These are phyloP conservation scores for Metahyphopichia silvanorum DNA, from an alignment of 805 yeast genomes.

Conservation along the genomic window DNA sequence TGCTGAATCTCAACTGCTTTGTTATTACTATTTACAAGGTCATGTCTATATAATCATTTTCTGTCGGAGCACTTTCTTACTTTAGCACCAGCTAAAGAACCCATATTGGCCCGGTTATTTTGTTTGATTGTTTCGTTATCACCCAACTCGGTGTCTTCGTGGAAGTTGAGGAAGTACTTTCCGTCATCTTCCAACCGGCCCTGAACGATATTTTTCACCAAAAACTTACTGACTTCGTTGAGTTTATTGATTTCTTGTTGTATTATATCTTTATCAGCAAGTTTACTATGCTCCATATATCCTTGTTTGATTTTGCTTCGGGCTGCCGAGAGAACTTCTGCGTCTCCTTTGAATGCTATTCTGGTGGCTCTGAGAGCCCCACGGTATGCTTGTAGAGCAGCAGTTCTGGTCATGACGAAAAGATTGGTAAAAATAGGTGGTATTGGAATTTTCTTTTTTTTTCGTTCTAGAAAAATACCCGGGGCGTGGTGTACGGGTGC, in stretches of 20 bases:
- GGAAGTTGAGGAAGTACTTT: constrained; percentile 63
- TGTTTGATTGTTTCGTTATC: constrained; percentile 79
- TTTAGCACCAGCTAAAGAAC: constrained; percentile 54
- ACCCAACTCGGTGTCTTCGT: constrained; percentile 81
- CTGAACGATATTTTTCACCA: constrained; percentile 81
- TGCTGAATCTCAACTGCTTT: no score
- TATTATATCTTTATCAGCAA: constrained; percentile 14
- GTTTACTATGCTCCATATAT: constrained; percentile 30
- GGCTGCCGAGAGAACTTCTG: constrained; percentile 52
- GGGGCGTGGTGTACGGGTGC: neutral
- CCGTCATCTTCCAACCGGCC: constrained; percentile 52
- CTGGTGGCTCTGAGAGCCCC: constrained; percentile 64
- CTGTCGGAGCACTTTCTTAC: constrained; percentile 29
- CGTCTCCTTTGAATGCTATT: constrained; percentile 55
- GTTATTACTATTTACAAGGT: no score
- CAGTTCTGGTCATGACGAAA: neutral
- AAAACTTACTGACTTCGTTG: constrained; percentile 67
- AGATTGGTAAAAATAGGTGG: neutral
- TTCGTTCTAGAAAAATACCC: neutral
- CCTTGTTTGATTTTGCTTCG: constrained; percentile 58
- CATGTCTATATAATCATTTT: no score
- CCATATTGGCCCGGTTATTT: constrained; percentile 39
- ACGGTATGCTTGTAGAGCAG: constrained; percentile 56
- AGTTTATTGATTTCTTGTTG: constrained; percentile 49
- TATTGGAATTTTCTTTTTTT: neutral